phyloP scores from a whole-genome alignment of 805 yeast species.

The Cyberlindnera subsufficiens region DNA sequence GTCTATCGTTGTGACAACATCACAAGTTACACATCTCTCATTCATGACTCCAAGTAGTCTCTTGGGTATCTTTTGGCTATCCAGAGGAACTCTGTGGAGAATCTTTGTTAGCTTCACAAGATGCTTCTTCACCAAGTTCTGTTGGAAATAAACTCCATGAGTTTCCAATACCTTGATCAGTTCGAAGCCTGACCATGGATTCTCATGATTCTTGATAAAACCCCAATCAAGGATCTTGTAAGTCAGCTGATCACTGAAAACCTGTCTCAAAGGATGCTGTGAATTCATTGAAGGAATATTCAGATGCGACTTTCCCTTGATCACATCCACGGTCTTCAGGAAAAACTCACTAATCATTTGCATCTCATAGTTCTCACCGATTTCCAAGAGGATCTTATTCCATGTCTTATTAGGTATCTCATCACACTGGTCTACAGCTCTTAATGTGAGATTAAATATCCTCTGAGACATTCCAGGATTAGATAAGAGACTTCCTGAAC shows the following conservation, averaged over 20 bases:
- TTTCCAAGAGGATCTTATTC: slow-evolving; percentile 9
- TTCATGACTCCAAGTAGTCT: slow-evolving; percentile 2
- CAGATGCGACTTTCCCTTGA: background rate
- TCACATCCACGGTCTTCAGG: slow-evolving; percentile 6
- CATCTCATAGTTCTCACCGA: slow-evolving; percentile 9
- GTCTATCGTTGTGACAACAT: slow-evolving; percentile 10
- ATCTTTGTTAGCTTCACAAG: slow-evolving; percentile 11
- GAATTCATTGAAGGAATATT: slow-evolving; percentile 7
- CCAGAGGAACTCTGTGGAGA: slow-evolving; percentile 7
- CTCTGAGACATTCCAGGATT: slow-evolving; percentile 4
- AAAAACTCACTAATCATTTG: slow-evolving; percentile 8
- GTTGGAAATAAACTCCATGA: slow-evolving; percentile 14
- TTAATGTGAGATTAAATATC: slow-evolving; percentile 1
- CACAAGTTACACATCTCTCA: slow-evolving; percentile 3
- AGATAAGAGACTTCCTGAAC: background rate
- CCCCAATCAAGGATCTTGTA: slow-evolving; percentile 16
- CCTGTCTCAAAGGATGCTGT: slow-evolving; percentile 15
- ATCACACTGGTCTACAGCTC: slow-evolving; percentile 4
- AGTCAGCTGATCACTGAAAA: slow-evolving; percentile 13
- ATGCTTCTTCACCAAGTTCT: slow-evolving; percentile 10
- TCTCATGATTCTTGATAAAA: slow-evolving; percentile 11
- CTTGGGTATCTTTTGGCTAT: slow-evolving; percentile 2
- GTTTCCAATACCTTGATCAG: slow-evolving; percentile 13
- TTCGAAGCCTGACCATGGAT: slow-evolving; percentile 21
- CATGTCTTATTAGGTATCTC: slow-evolving; percentile 11